Evolutionary conservation across 2,329 filamentous ascomycete species (phyloP).

Genomic region (Fusarium sp.): DNA sequence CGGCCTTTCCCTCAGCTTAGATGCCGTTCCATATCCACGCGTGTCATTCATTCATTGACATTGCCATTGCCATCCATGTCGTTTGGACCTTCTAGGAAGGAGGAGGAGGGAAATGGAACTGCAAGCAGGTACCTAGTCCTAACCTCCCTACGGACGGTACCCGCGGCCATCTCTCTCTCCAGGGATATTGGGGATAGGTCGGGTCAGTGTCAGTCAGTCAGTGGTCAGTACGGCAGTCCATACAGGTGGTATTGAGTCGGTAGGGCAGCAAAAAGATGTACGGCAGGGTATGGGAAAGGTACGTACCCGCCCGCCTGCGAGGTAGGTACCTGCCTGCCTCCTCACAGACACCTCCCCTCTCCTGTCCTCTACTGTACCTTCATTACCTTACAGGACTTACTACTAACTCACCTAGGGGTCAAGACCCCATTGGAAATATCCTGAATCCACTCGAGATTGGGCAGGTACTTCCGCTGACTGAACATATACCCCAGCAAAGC

Average conservation of each 20-base stretch:
- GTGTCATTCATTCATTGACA: background rate
- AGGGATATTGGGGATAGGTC: background rate
- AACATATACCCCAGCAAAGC: background rate
- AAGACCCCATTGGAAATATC: background rate
- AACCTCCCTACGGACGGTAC: background rate
- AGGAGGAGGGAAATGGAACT: background rate
- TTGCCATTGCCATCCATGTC: background rate
- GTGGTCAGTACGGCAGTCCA: background rate
- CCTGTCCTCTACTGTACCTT: no score
- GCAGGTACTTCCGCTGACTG: background rate
- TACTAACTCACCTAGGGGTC: background rate
- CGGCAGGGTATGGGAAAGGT: background rate
- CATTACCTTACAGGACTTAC: background rate
- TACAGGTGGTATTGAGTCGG: background rate
- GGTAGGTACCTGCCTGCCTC: background rate
- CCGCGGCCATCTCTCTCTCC: background rate
- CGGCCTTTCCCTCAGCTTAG: conserved; percentile 7
- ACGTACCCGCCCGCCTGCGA: background rate
- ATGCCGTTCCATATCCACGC: background rate
- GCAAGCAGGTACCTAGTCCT: background rate
- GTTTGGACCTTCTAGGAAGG: background rate
- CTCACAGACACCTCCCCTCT: background rate
- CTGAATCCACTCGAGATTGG: background rate
- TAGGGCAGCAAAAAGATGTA: background rate
- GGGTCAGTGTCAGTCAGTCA: background rate